phyloP scores from a whole-genome alignment of 208 protist genomes.

The Phytomonas sp. region DNA sequence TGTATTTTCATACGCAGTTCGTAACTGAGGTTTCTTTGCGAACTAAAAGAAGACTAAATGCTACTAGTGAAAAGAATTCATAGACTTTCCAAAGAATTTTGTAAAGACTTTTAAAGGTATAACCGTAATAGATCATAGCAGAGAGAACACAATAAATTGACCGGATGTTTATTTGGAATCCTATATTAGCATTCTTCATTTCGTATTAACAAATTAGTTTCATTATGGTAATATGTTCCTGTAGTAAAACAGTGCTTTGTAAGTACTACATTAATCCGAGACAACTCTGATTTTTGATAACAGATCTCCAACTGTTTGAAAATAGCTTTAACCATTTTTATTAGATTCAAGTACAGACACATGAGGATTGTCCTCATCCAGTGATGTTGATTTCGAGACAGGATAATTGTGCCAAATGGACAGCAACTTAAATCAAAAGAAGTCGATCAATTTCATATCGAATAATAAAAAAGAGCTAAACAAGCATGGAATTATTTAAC shows the following conservation, averaged over 20 bases:
- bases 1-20: constrained; percentile 44
- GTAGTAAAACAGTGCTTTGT: constrained; percentile 43
- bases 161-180: constrained; percentile 34
- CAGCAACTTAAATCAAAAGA: constrained; percentile 30
- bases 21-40: constrained; percentile 41
- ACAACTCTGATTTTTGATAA: constrained; percentile 59
- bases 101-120: constrained; percentile 24
- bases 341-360: background rate
- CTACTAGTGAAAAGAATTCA: constrained; percentile 62
- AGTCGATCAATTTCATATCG: constrained; percentile 41
- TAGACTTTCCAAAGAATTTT: constrained; percentile 45
- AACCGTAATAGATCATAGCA: constrained; percentile 21
- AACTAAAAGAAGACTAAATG: constrained; percentile 45
- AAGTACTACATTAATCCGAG: constrained; percentile 53
- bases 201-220: constrained; percentile 33
- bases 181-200: constrained; percentile 46
- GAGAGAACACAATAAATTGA: constrained; percentile 32
- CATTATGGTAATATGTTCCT: constrained; percentile 39
- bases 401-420: constrained; percentile 30
- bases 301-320: constrained; percentile 50
- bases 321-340: background rate
- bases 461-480: constrained; percentile 44
- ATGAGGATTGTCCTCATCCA: constrained; percentile 13
- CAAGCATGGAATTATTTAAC: constrained; percentile 35
- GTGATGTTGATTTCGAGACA: constrained; percentile 12